Conservation (phyloP, 306 rosid genomes). For the Fragaria iinumae region DNA sequence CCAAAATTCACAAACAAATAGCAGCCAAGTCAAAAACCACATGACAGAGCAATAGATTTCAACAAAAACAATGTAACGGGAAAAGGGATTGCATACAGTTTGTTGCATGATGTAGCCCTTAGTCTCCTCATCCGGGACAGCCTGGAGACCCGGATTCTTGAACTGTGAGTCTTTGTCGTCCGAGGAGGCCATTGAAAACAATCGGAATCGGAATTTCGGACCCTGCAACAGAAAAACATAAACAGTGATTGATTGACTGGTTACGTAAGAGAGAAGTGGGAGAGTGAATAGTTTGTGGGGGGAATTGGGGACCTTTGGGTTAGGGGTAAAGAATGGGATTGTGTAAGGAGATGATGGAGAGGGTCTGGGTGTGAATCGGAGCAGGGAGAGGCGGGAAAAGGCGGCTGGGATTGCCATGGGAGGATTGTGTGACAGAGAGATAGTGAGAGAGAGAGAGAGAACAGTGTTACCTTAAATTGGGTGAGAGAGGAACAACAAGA, state of each 20-base stretch:
- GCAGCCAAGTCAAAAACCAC: neutral
- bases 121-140: constrained; percentile 73
- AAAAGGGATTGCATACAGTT: constrained; percentile 46
- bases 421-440: neutral
- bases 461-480: neutral
- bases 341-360: constrained; percentile 19
- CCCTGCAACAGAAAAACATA: constrained; percentile 36
- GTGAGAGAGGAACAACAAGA: neutral
- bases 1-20: neutral
- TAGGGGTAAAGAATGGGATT: constrained; percentile 33
- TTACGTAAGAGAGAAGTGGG: neutral
- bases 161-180: constrained; percentile 59
- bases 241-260: neutral
- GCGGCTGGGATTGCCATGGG: constrained; percentile 48
- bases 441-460: neutral
- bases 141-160: constrained; percentile 75
- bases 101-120: constrained; percentile 86
- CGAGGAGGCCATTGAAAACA: constrained; percentile 75
- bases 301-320: constrained; percentile 45
- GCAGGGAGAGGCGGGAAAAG: constrained; percentile 38
- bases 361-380: constrained; percentile 35
- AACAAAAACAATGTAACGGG: neutral
- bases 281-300: neutral
- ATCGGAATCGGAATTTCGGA: constrained; percentile 32
- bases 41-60: neutral